Evolutionary conservation across 345 rosid species (phyloP).

Genomic region (Populus davidiana): DNA sequence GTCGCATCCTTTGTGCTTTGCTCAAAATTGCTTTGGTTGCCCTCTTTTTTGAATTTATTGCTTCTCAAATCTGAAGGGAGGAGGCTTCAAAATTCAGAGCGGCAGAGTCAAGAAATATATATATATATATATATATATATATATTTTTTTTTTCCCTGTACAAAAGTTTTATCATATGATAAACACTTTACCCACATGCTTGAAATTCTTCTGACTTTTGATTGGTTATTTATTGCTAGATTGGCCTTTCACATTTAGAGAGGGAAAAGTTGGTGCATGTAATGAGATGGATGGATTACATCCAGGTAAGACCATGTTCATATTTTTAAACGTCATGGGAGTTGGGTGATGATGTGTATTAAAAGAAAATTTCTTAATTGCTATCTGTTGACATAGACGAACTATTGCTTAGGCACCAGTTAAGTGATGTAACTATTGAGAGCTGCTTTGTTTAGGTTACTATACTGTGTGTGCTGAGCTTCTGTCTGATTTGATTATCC

Average conservation of each 20-base stretch:
- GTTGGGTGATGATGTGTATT: not conserved
- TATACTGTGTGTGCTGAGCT: not conserved
- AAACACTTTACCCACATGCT: not conserved
- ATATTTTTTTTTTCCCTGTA: not conserved
- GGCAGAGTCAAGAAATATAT: too few relatives aligned
- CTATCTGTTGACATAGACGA: not conserved
- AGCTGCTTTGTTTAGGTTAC: not conserved
- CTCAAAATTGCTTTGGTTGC: not conserved
- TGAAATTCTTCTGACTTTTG: not conserved
- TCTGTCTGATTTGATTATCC: not conserved
- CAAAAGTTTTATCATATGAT: not conserved
- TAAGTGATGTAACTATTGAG: not conserved
- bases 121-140: too few relatives aligned
- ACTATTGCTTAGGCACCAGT: too few relatives aligned
- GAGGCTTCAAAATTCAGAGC: not conserved
- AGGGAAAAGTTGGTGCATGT: conserved; percentile 59
- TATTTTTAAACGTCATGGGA: not conserved
- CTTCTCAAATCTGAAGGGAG: not conserved
- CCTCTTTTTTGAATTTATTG: not conserved
- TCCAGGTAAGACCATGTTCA: conserved; percentile 53
- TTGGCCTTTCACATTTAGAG: conserved; percentile 48
- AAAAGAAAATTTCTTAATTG: not conserved
- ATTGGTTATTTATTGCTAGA: conserved; percentile 39
- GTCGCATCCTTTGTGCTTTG: not conserved
- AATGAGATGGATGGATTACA: conserved; percentile 81